Evolutionary conservation across 495 filamentous ascomycete species (phyloP), one percentile per base, ranked within the genome.

Genomic region (Xylaria curta): DNA sequence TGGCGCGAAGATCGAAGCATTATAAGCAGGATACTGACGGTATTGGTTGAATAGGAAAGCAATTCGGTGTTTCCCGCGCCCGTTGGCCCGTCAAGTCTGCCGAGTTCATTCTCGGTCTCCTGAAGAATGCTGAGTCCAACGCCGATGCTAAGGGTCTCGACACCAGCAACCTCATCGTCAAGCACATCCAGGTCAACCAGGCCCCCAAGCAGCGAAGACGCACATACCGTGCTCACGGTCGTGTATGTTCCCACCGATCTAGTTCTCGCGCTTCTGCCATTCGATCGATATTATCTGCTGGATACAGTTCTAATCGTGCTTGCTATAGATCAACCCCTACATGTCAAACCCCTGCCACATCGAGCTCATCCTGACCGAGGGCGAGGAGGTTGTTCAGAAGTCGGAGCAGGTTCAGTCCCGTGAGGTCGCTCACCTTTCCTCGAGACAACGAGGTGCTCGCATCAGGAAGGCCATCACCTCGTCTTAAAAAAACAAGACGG

Each of bases 181-280:
- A 97, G 92, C 96, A 97, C 89, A 98, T 99, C 86, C 96, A 98
- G 87, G 97, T 98, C 87, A 98, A 98, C 91, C 96, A 99, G 88
- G 96, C 96, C 72, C 96, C 96, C 79, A 98, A 98, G 90, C 94
- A 97, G 86, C 89, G 96, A 81, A 90, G 96, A 85, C 91, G 96
- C 79, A 99, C 96, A 79, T 99, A 98, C 91, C 94, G 96, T 89
- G 97, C 97, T 73, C 96, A 99, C 88, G 96, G 96, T 90, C 93
- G 95, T 89, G 96, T 99, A 97, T 79, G 96, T 92, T 75, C 56
- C 63, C 3, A 42, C 54, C 33, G 58, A 54, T 58, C 49, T 47
- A 38, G 4, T 13, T 49, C 28, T 3, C 15, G 0, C 4, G 7
- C 36, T 38, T 17, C 31, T 26, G 1, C 21, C 19, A 51, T 58